Conservation (phyloP, 495 filamentous ascomycete genomes). For the Xylaria scruposa region DNA sequence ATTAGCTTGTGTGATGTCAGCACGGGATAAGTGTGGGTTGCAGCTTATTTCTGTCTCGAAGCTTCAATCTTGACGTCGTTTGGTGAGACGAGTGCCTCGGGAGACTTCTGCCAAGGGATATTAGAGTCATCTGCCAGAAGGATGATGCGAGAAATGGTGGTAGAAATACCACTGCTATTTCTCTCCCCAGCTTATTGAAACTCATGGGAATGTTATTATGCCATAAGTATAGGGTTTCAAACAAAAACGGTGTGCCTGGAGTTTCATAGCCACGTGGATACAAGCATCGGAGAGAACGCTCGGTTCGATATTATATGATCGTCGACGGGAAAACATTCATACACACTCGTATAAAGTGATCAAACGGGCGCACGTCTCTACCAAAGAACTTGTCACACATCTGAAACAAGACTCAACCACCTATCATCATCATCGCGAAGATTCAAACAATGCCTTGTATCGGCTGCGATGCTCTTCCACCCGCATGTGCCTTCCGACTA, state of each 20-base stretch:
- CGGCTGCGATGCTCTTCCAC: conserved; percentile 25
- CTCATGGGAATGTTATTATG: too few species aligned
- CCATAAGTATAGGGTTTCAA: neutral
- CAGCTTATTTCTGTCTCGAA: neutral
- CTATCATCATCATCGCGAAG: neutral
- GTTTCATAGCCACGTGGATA: neutral
- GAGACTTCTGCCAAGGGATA: neutral
- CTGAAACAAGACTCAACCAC: neutral
- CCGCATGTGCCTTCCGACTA: conserved; percentile 23
- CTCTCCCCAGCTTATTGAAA: neutral
- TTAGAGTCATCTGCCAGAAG: neutral
- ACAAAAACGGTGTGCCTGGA: neutral
- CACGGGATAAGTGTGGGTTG: conserved; percentile 2
- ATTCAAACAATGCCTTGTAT: conserved; percentile 15
- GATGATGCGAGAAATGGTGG: neutral
- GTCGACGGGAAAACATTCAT: neutral
- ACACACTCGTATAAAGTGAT: neutral
- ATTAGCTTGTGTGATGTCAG: neutral
- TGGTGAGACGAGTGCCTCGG: neutral
- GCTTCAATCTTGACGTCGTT: neutral
- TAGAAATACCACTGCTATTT: neutral
- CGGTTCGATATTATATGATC: neutral
- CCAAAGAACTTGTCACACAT: too few species aligned
- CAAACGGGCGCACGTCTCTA: neutral
- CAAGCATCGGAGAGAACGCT: neutral